Conservation (phyloP, 106 monocot species). For the Dendrobium chrysotoxum region DNA sequence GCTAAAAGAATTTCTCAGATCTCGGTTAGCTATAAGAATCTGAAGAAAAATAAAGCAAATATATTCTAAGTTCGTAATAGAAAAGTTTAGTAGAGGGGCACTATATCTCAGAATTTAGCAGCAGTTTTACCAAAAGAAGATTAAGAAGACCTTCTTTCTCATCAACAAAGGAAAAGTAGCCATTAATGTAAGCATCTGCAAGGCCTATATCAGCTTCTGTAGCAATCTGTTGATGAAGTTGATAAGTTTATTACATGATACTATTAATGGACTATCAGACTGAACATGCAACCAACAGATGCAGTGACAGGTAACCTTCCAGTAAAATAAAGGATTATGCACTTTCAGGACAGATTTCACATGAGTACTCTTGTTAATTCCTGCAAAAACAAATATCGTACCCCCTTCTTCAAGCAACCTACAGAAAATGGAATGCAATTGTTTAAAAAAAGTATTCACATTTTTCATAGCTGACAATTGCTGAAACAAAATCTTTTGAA, state of each 20-base stretch:
- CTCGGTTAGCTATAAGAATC: slow-evolving; percentile 89
- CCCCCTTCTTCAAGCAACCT: slow-evolving; percentile 95
- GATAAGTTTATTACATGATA: neutral
- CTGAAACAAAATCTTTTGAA: neutral
- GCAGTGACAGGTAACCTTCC: slow-evolving; percentile 56
- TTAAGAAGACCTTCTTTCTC: slow-evolving; percentile 74
- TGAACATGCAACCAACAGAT: neutral
- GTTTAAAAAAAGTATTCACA: neutral
- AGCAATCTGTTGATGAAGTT: slow-evolving; percentile 48
- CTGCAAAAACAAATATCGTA: slow-evolving; percentile 65
- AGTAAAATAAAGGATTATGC: slow-evolving; percentile 81
- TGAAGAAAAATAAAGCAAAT: slow-evolving; percentile 20
- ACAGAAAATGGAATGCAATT: slow-evolving; percentile 6
- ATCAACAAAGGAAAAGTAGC: slow-evolving; percentile 79
- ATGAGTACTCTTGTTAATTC: slow-evolving; percentile 25
- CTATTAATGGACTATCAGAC: neutral
- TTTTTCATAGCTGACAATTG: neutral
- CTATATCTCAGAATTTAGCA: neutral
- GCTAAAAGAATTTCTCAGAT: slow-evolving; percentile 28
- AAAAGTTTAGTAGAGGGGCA: neutral
- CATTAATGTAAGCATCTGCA: slow-evolving; percentile 95
- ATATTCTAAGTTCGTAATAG: neutral
- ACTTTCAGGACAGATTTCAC: slow-evolving; percentile 63
- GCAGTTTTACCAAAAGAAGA: slow-evolving; percentile 51
- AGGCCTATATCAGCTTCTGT: slow-evolving; percentile 92